These are phyloP conservation scores for Amphichorda felina DNA, from an alignment of 2,329 filamentous ascomycete species.

Conservation along the genomic window DNA sequence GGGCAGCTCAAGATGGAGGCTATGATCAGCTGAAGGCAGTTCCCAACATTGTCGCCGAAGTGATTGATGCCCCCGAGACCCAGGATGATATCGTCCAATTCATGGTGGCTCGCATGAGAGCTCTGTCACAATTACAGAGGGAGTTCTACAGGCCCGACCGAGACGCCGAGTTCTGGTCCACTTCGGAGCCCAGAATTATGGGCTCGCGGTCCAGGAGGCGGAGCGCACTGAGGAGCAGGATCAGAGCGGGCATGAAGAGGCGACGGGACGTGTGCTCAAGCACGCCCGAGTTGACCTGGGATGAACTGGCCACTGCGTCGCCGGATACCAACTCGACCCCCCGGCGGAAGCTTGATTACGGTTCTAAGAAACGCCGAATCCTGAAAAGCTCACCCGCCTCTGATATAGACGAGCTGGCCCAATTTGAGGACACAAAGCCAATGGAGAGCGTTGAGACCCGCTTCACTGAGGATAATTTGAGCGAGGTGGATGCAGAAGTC, in stretches of 20 bases:
- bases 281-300: constrained; percentile 2
- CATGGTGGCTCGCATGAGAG: constrained; percentile 22
- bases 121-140: constrained; percentile 21
- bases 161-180: constrained; percentile 17
- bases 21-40: constrained; percentile 20
- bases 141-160: constrained; percentile 18
- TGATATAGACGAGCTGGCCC: constrained; percentile 6
- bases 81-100: constrained; percentile 18
- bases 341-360: constrained; percentile 6
- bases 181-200: not conserved
- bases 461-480: not conserved
- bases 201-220: not conserved
- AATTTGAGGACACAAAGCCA: not conserved
- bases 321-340: constrained; percentile 2
- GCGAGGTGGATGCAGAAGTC: not conserved
- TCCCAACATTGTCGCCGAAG: constrained; percentile 25
- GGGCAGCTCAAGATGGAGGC: constrained; percentile 28
- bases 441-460: not conserved
- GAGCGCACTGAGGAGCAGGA: not conserved
- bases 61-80: constrained; percentile 17
- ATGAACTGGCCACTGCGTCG: constrained; percentile 6
- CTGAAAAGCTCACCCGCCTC: not conserved
- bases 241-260: constrained; percentile 2
- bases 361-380: constrained; percentile 5
- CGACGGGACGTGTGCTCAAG: not conserved